phyloP scores from a whole-genome alignment of 1,284 basidiomycete genomes.

The Vanrija sp. region DNA sequence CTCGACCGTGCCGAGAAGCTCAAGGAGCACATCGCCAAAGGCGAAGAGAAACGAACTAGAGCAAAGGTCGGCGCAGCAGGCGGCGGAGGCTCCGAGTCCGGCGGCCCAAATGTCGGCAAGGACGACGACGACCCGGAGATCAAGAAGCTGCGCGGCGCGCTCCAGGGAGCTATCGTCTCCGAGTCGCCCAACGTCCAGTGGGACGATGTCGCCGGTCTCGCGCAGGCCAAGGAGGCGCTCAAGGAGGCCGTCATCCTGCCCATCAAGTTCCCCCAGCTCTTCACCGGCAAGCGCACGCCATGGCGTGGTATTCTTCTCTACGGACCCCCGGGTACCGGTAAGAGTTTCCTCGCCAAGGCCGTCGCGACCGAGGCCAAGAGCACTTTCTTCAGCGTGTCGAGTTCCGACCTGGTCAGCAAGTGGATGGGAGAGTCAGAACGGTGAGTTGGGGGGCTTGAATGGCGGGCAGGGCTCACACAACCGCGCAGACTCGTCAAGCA shows the following conservation, averaged over 20 bases:
- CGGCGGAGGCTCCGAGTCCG: constrained; percentile 59
- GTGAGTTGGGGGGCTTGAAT: constrained; percentile 52
- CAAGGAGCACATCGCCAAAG: constrained; percentile 71
- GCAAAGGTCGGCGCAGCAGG: constrained; percentile 75
- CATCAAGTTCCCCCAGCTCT: constrained; percentile 97
- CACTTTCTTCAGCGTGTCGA: constrained; percentile 96
- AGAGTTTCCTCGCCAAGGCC: constrained; percentile 89
- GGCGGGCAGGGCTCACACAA: background rate
- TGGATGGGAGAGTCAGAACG: constrained; percentile 99
- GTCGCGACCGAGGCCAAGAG: constrained; percentile 98
- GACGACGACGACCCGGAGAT: constrained; percentile 85
- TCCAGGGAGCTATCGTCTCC: constrained; percentile 81
- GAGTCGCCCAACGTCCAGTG: constrained; percentile 96
- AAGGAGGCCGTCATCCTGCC: constrained; percentile 98
- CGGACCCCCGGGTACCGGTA: constrained; percentile 93
- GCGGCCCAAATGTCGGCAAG: constrained; percentile 63
- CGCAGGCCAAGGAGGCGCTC: constrained; percentile 88
- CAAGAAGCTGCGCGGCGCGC: constrained; percentile 87
- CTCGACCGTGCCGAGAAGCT: constrained; percentile 87
- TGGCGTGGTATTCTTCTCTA: constrained; percentile 96
- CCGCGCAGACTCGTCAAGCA: constrained; percentile 80
- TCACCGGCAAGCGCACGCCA: constrained; percentile 95
- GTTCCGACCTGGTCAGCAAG: constrained; percentile 93
- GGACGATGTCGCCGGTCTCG: constrained; percentile 96
- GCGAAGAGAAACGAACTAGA: constrained; percentile 66